These are phyloP conservation scores for Phytophthora sansomeana DNA, from an alignment of 352 stramenopile species.

Conservation along the genomic window DNA sequence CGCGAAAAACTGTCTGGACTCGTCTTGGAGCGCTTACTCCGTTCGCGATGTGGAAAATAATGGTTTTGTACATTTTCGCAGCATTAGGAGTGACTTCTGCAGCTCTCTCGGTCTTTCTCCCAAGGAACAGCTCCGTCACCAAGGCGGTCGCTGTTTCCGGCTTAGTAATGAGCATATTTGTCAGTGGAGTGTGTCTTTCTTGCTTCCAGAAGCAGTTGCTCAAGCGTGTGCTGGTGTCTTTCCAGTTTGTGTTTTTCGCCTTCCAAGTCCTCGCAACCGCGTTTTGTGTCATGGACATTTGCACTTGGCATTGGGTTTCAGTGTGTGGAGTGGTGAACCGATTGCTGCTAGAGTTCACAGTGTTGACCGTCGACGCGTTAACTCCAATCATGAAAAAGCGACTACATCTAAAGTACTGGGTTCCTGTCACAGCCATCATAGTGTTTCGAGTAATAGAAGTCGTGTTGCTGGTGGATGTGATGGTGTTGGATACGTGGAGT, in stretches of 20 bases:
- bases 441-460: not conserved
- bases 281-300: conserved; percentile 7
- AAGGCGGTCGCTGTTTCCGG: not conserved
- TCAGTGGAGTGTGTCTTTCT: not conserved
- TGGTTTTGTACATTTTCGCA: conserved; percentile 2
- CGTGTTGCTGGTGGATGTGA: conserved; percentile 7
- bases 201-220: conserved; percentile 6
- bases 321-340: not conserved
- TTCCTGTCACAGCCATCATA: not conserved
- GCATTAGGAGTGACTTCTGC: not conserved
- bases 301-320: conserved; percentile 8
- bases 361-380: conserved; percentile 19
- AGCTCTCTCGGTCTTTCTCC: conserved; percentile 9
- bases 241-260: conserved; percentile 16
- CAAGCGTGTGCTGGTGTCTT: conserved; percentile 15
- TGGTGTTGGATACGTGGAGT: conserved; percentile 2
- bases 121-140: not conserved
- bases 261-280: not conserved
- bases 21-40: conserved; percentile 5
- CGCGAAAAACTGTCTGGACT: conserved; percentile 16
- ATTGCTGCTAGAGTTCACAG: not conserved
- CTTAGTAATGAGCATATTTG: not conserved
- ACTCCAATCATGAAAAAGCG: conserved; percentile 15
- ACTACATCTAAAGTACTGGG: conserved; percentile 13
- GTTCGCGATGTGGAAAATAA: not conserved